phyloP scores from a whole-genome alignment of 495 filamentous ascomycete species.

The Aspergillus carlsbadensis region DNA sequence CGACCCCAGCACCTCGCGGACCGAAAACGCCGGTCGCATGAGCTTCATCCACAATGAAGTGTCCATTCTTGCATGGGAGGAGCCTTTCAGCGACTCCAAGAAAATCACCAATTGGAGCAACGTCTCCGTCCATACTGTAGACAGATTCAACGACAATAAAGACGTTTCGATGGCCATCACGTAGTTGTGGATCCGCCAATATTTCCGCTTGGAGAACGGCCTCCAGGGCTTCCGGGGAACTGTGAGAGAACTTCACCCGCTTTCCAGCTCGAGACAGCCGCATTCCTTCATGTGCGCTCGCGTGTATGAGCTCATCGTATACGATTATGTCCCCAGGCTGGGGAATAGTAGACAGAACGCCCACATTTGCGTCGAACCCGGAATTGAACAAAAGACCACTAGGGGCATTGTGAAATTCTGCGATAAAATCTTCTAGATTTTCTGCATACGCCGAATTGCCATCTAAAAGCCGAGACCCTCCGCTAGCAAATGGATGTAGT shows the following conservation, averaged over 20 bases:
- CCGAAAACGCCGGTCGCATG: constrained; percentile 72
- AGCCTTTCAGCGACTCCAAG: constrained; percentile 54
- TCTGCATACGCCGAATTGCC: constrained; percentile 69
- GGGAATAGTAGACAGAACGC: constrained; percentile 64
- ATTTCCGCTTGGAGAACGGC: constrained; percentile 39
- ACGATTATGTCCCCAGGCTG: constrained; percentile 68
- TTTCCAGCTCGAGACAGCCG: constrained; percentile 55
- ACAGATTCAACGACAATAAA: constrained; percentile 72
- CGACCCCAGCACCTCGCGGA: constrained; percentile 60
- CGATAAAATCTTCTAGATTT: constrained; percentile 61
- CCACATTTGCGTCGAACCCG: constrained; percentile 75
- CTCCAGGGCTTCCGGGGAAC: constrained; percentile 46
- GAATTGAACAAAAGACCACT: constrained; percentile 73
- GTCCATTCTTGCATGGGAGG: constrained; percentile 57
- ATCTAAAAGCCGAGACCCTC: constrained; percentile 49
- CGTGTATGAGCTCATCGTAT: constrained; percentile 75
- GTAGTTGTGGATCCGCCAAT: constrained; percentile 27
- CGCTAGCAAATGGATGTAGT: constrained; percentile 37
- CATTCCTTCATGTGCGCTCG: constrained; percentile 79
- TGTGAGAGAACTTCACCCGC: constrained; percentile 59
- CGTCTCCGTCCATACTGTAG: constrained; percentile 87
- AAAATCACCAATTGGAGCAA: constrained; percentile 61
- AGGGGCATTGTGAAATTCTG: constrained; percentile 62
- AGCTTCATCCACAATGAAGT: constrained; percentile 78
- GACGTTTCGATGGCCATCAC: constrained; percentile 36